Evolutionary conservation across 192 early-diverging fungal species (phyloP).

Genomic region (Paraglomus brasilianum): DNA sequence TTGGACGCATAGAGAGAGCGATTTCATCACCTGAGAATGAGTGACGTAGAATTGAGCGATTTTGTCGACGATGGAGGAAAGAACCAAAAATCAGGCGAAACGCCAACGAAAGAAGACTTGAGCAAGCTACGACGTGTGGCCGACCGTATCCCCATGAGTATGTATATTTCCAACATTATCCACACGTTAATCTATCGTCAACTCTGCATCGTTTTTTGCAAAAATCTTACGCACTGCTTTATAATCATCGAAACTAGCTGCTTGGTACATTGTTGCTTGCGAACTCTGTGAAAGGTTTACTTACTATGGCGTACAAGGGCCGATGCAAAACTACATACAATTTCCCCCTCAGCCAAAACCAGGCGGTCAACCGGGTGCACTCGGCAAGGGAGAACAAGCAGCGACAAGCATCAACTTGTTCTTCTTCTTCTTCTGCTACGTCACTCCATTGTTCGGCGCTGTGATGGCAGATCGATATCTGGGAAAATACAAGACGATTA

Average conservation of each 20-base stretch:
- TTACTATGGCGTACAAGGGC: conserved; percentile 58
- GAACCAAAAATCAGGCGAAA: not conserved
- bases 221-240: no score
- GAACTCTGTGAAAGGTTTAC: conserved; percentile 68
- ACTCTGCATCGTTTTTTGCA: no score
- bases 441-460: conserved; percentile 60
- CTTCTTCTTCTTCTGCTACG: conserved; percentile 63
- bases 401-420: conserved; percentile 58
- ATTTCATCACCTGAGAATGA: no score
- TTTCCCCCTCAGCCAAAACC: conserved; percentile 40
- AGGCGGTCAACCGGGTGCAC: conserved; percentile 47
- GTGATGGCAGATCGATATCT: conserved; percentile 69
- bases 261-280: conserved; percentile 53
- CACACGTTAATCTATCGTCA: no score
- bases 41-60: not conserved
- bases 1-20: no score
- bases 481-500: conserved; percentile 75
- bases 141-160: conserved; percentile 52
- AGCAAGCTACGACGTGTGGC: conserved; percentile 51
- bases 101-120: conserved; percentile 58
- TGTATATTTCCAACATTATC: not conserved
- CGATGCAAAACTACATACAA: conserved; percentile 60
- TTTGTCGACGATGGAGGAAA: conserved; percentile 7
- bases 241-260: conserved; percentile 23
- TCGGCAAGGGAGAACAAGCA: conserved; percentile 50